A percentile compares a stretch with the other conserved stretches of the same genome.
These are phyloP conservation scores for Diacronema lutheri DNA, from an alignment of 78 protist species.

Conservation along the genomic window DNA sequence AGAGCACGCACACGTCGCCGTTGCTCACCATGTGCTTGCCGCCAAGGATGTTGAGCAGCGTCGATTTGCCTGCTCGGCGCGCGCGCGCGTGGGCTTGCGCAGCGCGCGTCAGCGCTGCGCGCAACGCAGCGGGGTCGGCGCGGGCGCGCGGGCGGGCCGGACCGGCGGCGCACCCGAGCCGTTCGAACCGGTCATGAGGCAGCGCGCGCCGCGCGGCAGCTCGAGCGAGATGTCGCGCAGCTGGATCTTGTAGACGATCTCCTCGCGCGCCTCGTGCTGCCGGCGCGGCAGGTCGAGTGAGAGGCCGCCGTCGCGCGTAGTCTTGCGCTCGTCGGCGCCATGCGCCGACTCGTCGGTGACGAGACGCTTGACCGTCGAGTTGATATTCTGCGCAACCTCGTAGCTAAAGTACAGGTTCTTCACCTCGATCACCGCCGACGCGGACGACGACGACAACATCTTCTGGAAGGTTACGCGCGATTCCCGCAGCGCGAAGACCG, in stretches of 20 bases:
- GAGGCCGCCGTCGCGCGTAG: not conserved
- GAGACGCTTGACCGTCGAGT: not conserved
- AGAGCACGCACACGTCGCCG: slow-evolving; percentile 13
- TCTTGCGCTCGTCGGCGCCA: not conserved
- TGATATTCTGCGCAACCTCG: slow-evolving; percentile 7
- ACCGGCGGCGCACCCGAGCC: no score
- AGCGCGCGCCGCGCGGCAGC: slow-evolving; percentile 16
- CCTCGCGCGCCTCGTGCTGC: not conserved
- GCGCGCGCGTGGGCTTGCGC: no score
- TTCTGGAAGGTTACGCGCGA: no score
- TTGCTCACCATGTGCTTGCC: not conserved
- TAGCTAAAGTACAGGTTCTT: not conserved
- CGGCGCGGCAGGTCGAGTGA: not conserved
- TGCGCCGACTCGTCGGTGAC: not conserved
- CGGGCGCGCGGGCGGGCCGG: no score
- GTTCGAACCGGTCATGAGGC: slow-evolving; percentile 56
- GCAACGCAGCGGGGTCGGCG: no score
- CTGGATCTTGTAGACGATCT: not conserved
- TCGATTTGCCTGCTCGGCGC: no score
- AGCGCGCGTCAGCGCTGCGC: no score
- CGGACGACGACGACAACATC: no score
- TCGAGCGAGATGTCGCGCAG: not conserved
- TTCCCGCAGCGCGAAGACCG: no score
- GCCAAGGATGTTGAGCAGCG: slow-evolving; percentile 3
- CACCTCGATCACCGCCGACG: no score